These are phyloP conservation scores for Rehmannia glutinosa DNA, from an alignment of 257 asterid species.

Conservation along the genomic window DNA sequence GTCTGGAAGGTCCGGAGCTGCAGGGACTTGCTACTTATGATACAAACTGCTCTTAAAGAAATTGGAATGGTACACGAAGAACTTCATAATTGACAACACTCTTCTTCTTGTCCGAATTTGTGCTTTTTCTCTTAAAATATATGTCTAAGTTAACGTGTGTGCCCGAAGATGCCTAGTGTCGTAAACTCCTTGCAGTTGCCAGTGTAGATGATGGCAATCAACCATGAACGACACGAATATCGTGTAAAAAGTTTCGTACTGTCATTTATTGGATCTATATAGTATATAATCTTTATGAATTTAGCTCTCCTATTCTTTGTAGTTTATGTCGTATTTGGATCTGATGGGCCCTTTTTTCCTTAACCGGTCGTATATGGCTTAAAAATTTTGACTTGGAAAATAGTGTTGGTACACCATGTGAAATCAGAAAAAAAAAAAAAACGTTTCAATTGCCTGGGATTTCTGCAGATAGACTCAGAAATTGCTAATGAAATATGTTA, in stretches of 20 bases:
- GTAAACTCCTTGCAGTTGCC: slow-evolving; percentile 18
- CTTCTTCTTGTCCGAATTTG: neutral
- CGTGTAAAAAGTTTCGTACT: slow-evolving; percentile 6
- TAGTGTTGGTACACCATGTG: neutral
- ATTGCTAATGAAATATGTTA: too few relatives aligned
- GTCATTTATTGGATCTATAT: neutral
- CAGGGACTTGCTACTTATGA: too few relatives aligned
- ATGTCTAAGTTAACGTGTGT: slow-evolving; percentile 17
- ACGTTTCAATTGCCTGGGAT: neutral
- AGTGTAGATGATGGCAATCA: slow-evolving; percentile 15
- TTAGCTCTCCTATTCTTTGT: too few relatives aligned
- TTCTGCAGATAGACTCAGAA: too few relatives aligned
- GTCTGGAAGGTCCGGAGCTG: too few relatives aligned
- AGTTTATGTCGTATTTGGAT: neutral
- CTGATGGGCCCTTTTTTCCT: neutral
- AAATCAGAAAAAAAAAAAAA: neutral
- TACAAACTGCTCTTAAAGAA: too few relatives aligned
- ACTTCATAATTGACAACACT: too few relatives aligned
- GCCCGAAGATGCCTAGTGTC: slow-evolving; percentile 19
- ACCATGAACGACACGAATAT: neutral
- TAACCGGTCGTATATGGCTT: neutral
- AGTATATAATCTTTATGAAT: too few relatives aligned
- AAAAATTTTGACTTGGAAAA: neutral
- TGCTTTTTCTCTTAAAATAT: neutral
- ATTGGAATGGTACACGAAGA: too few relatives aligned